Evolutionary conservation across 257 asterid species (phyloP).

Genomic region (Galeopsis tetrahit): DNA sequence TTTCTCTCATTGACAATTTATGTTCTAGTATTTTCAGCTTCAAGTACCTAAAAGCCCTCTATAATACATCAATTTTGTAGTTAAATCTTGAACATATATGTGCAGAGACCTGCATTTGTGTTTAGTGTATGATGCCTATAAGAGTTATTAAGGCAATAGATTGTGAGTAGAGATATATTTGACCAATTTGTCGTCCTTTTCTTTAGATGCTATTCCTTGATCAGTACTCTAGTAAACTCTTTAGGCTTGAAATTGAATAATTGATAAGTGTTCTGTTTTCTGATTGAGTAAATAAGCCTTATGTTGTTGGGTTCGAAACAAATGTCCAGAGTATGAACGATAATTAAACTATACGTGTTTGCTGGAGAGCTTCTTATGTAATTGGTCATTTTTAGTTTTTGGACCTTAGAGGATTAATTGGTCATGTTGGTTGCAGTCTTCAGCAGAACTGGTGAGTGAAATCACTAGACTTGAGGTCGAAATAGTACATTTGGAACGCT

Average conservation of each 20-base stretch:
- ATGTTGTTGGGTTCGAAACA: background rate
- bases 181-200: background rate
- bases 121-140: background rate
- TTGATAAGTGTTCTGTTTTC: background rate
- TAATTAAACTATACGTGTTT: background rate
- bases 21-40: conserved; percentile 8
- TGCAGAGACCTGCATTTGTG: background rate
- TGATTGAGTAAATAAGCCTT: background rate
- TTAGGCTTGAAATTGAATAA: background rate
- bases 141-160: background rate
- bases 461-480: conserved; percentile 73
- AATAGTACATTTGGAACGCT: conserved; percentile 68
- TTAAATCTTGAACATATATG: background rate
- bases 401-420: conserved; percentile 10
- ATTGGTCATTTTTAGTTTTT: background rate
- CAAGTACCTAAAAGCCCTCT: background rate
- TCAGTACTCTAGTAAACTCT: background rate
- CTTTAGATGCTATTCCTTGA: background rate
- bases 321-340: background rate
- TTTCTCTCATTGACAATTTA: conserved; percentile 19
- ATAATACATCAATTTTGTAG: conserved; percentile 1
- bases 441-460: conserved; percentile 71
- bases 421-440: conserved; percentile 51
- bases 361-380: background rate
- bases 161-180: background rate